Base-by-base conservation (phyloP, 2,329 filamentous ascomycete genomes). In the Alternaria longipes region DNA sequence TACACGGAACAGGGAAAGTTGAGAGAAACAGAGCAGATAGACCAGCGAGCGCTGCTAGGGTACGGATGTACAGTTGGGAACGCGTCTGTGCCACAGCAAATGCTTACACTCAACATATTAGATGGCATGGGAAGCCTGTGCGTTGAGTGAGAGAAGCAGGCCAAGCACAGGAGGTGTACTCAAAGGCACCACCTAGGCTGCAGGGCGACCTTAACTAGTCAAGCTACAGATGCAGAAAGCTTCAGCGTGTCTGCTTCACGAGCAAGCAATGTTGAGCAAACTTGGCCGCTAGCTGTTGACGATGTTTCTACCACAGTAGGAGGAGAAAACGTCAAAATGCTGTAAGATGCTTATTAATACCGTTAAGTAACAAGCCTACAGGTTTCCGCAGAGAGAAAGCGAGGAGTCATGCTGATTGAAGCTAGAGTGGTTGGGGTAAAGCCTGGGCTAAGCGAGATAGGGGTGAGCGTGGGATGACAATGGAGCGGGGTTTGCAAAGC, bases 31-130 rank as follows among this genome's bases (percentile, higher is more conserved):
- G 67, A 72, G 54, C 26, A 57, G 53, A 66, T 68, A 64, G 67
- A 67, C 54, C 18, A 46, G 38, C 63, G 57, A 38, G 67, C 65
- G 60, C 63, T 69, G 55, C 36, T 52, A 66, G 66, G 67, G 8
- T 50, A 56, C 6, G 30, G 30, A 32, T 32, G 30, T 32, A 32
- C 30, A 32, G 30, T 32, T 32, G 62, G 62, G 61, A 52, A 63
- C 44, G 60, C 47, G 59, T 59, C 62, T 30, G 63, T 65, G 47
- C 59, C 50, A 32, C 30, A 32, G 30, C 30, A 32, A 32, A 32
- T 32, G 30, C 30, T 32, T 32, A 52, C 49, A 44, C 56, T 60
- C 14, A 34, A 56, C 42, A 50, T 40, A 26, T 46, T 61, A 41
- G 20, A 41, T 32, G 30, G 30, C 30, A 32, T 32, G 30, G 30